phyloP scores from a whole-genome alignment of 225 moss, liverwort and hornwort genomes.

The Lunularia cruciata region DNA sequence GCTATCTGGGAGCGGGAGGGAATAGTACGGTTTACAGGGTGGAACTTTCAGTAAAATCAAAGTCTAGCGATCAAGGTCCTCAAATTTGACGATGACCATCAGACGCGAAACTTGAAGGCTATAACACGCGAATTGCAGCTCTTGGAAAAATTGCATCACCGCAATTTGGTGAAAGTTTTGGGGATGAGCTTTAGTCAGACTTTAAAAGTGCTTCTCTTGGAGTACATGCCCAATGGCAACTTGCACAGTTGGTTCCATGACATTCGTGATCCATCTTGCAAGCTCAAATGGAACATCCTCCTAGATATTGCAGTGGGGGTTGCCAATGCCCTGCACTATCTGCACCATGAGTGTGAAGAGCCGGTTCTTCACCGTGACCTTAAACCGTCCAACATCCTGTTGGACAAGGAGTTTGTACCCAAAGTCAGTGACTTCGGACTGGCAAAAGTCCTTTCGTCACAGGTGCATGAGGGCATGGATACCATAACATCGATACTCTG shows the following conservation, averaged over 20 bases:
- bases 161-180: constrained; percentile 3
- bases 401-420: constrained; percentile 49
- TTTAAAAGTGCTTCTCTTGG: background rate
- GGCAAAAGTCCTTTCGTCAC: constrained; percentile 28
- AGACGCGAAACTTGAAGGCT: background rate
- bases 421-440: constrained; percentile 58
- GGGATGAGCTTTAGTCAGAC: background rate
- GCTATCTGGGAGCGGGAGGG: background rate
- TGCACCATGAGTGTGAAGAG: constrained; percentile 29
- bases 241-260: background rate
- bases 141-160: background rate
- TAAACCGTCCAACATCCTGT: constrained; percentile 57
- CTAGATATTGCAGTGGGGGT: background rate
- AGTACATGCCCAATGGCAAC: constrained; percentile 13
- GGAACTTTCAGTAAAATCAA: background rate
- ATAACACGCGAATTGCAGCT: background rate
- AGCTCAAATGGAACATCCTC: background rate
- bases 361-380: constrained; percentile 57
- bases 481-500: background rate
- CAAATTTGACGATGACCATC: background rate
- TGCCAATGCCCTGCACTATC: background rate
- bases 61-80: constrained; percentile 2
- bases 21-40: constrained; percentile 9
- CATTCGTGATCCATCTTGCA: background rate
- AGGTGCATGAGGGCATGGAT: background rate